A percentile compares a stretch with the other conserved stretches of the same genome.
phyloP scores from a whole-genome alignment of 352 stramenopile genomes.

The Pythium pyrilobum region DNA sequence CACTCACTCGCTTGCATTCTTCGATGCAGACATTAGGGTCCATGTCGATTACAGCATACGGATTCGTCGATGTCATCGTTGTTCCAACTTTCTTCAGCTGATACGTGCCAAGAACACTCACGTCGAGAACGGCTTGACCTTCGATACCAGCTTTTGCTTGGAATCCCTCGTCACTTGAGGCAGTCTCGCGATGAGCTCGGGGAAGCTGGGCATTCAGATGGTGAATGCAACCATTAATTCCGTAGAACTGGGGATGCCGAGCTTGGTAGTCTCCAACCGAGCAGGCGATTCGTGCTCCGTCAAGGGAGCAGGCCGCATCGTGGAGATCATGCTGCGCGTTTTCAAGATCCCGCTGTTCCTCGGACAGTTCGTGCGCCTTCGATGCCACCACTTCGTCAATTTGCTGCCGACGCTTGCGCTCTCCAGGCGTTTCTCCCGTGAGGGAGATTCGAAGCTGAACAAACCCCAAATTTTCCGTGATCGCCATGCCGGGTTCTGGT shows the following conservation, averaged over 20 bases:
- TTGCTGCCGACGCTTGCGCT: constrained; percentile 38
- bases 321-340: constrained; percentile 60
- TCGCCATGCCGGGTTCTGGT: constrained; percentile 36
- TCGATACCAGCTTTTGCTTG: constrained; percentile 46
- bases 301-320: constrained; percentile 60
- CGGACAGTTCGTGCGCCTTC: constrained; percentile 55
- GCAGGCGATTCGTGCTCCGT: constrained; percentile 61
- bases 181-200: constrained; percentile 46
- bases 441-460: constrained; percentile 51
- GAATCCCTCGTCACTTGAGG: constrained; percentile 52
- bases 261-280: constrained; percentile 55
- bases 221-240: constrained; percentile 75
- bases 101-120: constrained; percentile 38
- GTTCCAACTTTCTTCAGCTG: constrained; percentile 28
- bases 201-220: constrained; percentile 57
- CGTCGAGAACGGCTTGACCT: constrained; percentile 52
- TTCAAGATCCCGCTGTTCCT: constrained; percentile 60
- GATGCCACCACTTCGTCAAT: constrained; percentile 49
- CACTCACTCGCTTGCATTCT: constrained; percentile 43
- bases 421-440: constrained; percentile 54
- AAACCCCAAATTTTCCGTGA: constrained; percentile 39
- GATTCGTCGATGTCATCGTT: constrained; percentile 23
- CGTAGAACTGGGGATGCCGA: constrained; percentile 67
- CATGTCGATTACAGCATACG: constrained; percentile 61
- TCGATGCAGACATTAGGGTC: constrained; percentile 50